Evolutionary conservation across 345 rosid genomes (phyloP).

Genomic region (Salix exigua): DNA sequence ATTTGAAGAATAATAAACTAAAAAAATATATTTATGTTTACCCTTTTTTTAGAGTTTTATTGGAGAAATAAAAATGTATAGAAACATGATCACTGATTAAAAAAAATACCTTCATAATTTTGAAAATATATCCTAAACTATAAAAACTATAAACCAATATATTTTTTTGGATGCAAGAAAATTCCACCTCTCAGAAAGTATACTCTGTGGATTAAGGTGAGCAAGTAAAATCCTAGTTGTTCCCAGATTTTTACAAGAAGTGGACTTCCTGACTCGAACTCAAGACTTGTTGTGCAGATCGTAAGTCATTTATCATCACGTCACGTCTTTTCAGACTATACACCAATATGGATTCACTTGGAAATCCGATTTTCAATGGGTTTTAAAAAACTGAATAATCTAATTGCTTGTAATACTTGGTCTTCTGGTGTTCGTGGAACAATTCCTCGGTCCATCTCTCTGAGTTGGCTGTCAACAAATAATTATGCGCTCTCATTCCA

Average conservation of each 20-base stretch:
- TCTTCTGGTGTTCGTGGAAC: constrained; percentile 8
- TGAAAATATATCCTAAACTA: too few species aligned
- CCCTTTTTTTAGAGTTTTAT: not conserved
- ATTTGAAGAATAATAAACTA: not conserved
- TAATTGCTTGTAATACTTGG: not conserved
- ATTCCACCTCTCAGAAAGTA: accelerated
- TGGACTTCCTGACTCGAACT: too few species aligned
- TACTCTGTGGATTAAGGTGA: accelerated
- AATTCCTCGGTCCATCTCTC: not conserved
- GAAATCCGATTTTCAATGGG: not conserved
- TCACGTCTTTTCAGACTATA: accelerated
- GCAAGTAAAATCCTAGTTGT: too few species aligned
- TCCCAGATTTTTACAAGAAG: too few species aligned
- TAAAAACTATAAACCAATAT: too few species aligned
- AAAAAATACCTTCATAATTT: too few species aligned
- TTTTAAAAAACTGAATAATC: not conserved
- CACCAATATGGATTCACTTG: too few species aligned
- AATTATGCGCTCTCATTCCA: not conserved
- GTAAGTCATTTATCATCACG: accelerated
- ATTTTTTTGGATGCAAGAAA: too few species aligned
- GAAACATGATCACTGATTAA: not conserved
- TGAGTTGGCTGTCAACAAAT: too few species aligned
- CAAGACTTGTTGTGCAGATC: too few species aligned
- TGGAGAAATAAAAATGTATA: not conserved
- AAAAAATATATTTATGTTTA: not conserved